A percentile compares a stretch with the other conserved stretches of the same genome.
Evolutionary conservation across 2,329 filamentous ascomycete genomes (phyloP).

Genomic region (Colletotrichum sp.): DNA sequence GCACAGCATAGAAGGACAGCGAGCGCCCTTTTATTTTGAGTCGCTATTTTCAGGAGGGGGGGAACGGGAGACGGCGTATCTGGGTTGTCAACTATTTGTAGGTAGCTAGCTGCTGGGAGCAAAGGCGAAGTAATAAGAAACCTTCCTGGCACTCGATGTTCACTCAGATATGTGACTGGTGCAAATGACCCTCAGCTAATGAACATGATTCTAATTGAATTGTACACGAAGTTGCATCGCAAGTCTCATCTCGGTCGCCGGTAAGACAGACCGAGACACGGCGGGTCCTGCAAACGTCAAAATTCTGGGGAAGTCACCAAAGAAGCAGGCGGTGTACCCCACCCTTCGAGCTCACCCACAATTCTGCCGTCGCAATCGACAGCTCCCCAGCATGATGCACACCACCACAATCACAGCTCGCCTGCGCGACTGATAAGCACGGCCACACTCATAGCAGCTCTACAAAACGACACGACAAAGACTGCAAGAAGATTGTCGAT

Average conservation of each 20-base stretch:
- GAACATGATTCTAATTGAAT: not conserved
- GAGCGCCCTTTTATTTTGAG: not conserved
- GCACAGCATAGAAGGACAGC: not conserved
- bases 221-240: not conserved
- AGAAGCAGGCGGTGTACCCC: not conserved
- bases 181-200: not conserved
- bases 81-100: not conserved
- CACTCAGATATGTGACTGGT: not conserved
- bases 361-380: conserved; percentile 14
- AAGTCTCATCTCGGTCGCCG: not conserved
- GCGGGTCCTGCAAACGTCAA: not conserved
- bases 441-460: not conserved
- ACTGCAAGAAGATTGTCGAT: not conserved
- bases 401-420: not conserved
- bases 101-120: not conserved
- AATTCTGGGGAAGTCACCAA: not conserved
- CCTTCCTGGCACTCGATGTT: not conserved
- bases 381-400: not conserved
- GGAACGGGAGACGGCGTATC: not conserved
- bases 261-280: not conserved
- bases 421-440: not conserved
- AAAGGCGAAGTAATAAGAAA: not conserved
- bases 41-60: not conserved
- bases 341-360: not conserved
- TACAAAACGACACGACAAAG: not conserved